phyloP scores from a whole-genome alignment of 495 filamentous ascomycete genomes.

The Penicillium psychrofluorescens region DNA sequence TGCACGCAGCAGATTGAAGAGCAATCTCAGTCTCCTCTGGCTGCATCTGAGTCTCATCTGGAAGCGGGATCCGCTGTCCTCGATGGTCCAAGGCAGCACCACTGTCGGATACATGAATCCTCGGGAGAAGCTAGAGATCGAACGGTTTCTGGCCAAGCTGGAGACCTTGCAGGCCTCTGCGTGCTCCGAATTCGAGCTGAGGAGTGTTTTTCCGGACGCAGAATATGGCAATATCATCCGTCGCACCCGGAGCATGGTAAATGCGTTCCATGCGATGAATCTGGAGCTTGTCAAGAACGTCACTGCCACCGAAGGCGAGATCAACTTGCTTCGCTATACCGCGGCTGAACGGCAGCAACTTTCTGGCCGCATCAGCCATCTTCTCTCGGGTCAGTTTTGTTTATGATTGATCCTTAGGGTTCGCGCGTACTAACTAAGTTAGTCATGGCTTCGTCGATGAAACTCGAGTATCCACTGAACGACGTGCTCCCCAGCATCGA shows the following conservation, averaged over 20 bases:
- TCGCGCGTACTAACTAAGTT: too few species aligned
- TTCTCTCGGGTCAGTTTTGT: slow-evolving; percentile 61
- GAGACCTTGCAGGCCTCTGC: slow-evolving; percentile 70
- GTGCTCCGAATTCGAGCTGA: slow-evolving; percentile 71
- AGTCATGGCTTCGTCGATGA: slow-evolving; percentile 88
- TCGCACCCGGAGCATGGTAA: slow-evolving; percentile 74
- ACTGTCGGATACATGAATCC: slow-evolving; percentile 67
- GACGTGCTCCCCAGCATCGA: slow-evolving; percentile 78
- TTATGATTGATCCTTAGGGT: too few species aligned
- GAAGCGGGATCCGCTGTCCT: slow-evolving; percentile 86
- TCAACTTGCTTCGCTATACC: slow-evolving; percentile 70
- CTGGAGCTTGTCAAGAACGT: slow-evolving; percentile 79
- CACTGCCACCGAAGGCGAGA: slow-evolving; percentile 69
- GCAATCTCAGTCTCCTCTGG: slow-evolving; percentile 79
- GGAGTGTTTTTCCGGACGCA: slow-evolving; percentile 70
- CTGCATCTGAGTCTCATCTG: slow-evolving; percentile 92
- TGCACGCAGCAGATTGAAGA: slow-evolving; percentile 75
- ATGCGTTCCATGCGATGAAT: slow-evolving; percentile 93
- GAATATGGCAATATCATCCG: slow-evolving; percentile 65
- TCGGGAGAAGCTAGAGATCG: slow-evolving; percentile 67
- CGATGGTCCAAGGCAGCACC: slow-evolving; percentile 48
- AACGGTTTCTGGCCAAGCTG: slow-evolving; percentile 54
- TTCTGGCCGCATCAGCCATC: slow-evolving; percentile 81
- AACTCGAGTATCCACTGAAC: slow-evolving; percentile 86
- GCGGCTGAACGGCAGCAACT: slow-evolving; percentile 70